Evolutionary conservation across 225 moss, liverwort and hornwort species (phyloP).

Genomic region (Lunularia cruciata): DNA sequence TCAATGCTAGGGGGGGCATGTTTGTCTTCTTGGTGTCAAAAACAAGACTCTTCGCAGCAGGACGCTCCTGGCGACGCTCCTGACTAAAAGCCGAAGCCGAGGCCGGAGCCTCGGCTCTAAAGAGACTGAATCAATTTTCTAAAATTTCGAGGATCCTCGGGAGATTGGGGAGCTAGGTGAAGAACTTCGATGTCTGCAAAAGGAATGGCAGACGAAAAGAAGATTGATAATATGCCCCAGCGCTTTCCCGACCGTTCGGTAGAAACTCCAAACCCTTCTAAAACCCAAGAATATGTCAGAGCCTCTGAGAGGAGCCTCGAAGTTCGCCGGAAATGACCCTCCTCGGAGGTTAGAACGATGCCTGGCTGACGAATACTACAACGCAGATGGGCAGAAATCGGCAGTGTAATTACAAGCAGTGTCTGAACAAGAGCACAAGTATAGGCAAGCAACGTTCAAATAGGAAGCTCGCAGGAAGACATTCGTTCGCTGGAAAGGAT

Average conservation of each 20-base stretch:
- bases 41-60: constrained; percentile 71
- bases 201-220: constrained; percentile 5
- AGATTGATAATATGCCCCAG: background rate
- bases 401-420: background rate
- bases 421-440: background rate
- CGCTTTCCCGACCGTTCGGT: background rate
- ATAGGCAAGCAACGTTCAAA: background rate
- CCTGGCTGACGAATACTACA: background rate
- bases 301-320: background rate
- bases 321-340: background rate
- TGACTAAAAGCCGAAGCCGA: constrained; percentile 64
- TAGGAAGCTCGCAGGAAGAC: background rate
- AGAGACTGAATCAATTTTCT: constrained; percentile 99
- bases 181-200: background rate
- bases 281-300: background rate
- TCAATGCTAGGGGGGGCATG: constrained; percentile 99
- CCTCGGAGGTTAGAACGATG: too few relatives aligned
- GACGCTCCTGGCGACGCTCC: constrained; percentile 77
- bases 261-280: background rate
- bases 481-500: background rate
- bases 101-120: constrained; percentile 99
- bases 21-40: constrained; percentile 73
- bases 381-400: background rate
- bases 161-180: background rate
- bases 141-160: constrained; percentile 41